Base-by-base conservation (phyloP, 331 rosid species). In the Malus hybrid region DNA sequence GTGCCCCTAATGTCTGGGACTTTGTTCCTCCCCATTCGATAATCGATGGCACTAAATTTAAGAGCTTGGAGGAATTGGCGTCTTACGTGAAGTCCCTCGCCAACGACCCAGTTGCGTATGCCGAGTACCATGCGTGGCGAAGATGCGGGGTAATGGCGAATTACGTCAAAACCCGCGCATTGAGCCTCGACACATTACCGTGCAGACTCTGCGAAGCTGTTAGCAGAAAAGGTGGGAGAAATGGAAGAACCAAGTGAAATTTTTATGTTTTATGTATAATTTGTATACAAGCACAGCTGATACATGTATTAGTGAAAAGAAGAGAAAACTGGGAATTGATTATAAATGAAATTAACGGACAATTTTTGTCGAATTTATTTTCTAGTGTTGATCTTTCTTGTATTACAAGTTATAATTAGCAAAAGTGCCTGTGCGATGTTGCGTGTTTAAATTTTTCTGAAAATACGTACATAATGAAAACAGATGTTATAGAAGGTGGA, bases 41-140 rank as follows among this genome's bases (percentile, higher is more conserved):
- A 56, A 92, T 95, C 26, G 96, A 94, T 58, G 99, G 97, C 32
- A 76, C 86, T 22, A 87, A 84, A 71, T 94, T 92, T 90, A 84
- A 70, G 70, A 86, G 91, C 15, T 62, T 94, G 91, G 89, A 85
- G 84, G 91, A 90, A 71, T 80, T 94, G 88, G 99, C 97, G 63
- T 87, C 93, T 14, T 87, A 86, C 60, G 97, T 92, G 50, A 89
- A 84, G 81, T 71, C 81, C n/a, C 84, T 94, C 7, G 97, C 99
- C 5, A 81, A 88, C 75, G 93, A 94, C 39, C 97, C 97, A 0
- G 88, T 85, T 26, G 97, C 97, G 26, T 92, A 92, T 79, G 97
- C 99, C 14, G 96, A 94, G 79, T 94, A 86, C 88, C 97, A 94
- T 57, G 99, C 93, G 39, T 94, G 99, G 99, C 85, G 99, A 86